These are phyloP conservation scores for Kwoniella sp. DNA, from an alignment of 768 basidiomycete species.

Conservation along the genomic window DNA sequence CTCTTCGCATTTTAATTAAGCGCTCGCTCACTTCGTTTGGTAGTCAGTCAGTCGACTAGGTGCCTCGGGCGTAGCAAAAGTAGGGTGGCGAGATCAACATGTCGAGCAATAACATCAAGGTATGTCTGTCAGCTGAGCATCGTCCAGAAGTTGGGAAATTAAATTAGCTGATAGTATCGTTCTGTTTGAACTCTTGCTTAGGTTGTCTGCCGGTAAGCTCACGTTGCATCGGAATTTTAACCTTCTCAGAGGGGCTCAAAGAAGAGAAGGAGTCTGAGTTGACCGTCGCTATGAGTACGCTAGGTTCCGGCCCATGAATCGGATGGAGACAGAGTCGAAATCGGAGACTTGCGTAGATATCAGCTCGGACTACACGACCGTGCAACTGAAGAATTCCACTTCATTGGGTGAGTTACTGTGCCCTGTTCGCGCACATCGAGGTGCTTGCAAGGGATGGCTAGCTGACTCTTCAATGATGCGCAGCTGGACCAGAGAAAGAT, in stretches of 20 bases:
- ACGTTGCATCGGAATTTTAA: conserved; percentile 10
- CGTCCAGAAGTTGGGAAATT: no score
- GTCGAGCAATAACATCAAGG: conserved; percentile 56
- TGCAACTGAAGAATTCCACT: conserved; percentile 66
- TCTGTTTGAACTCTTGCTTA: conserved; percentile 49
- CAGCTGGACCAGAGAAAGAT: conserved; percentile 84
- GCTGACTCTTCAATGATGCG: not conserved
- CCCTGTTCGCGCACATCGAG: no score
- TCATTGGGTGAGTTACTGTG: conserved; percentile 47
- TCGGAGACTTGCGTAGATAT: conserved; percentile 83
- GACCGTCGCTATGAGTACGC: not conserved
- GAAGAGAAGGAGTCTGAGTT: no score
- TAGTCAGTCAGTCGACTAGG: not conserved
- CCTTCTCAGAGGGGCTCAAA: no score
- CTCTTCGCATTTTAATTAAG: not conserved
- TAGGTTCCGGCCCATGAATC: conserved; percentile 93
- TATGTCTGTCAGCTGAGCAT: conserved; percentile 15
- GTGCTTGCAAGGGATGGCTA: not conserved
- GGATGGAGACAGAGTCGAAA: conserved; percentile 77
- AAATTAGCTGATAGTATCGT: conserved; percentile 11
- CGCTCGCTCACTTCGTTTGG: not conserved
- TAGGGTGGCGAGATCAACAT: conserved; percentile 24
- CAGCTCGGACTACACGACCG: conserved; percentile 84
- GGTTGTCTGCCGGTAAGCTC: conserved; percentile 91
- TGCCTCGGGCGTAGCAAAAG: conserved; percentile 4